phyloP scores from a whole-genome alignment of 148 eudicot genomes.

The Amaranthus palmeri region DNA sequence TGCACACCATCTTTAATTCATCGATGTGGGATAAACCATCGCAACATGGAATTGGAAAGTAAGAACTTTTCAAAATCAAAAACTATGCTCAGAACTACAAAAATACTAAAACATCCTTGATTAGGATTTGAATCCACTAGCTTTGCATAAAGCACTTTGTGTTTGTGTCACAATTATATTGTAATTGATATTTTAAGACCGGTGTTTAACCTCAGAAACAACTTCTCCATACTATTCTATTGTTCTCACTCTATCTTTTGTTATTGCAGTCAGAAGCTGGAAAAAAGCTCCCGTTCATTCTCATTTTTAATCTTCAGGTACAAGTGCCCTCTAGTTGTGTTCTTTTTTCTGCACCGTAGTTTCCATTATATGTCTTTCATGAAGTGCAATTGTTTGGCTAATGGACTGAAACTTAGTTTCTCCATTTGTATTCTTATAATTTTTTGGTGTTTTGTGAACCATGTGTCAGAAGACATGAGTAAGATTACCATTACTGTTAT shows the following conservation, averaged over 20 bases:
- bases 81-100: background rate
- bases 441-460: background rate
- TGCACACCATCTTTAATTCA: too few relatives aligned
- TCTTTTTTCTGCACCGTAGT: background rate
- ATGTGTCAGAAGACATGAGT: background rate
- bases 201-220: background rate
- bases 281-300: constrained; percentile 78
- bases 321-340: background rate
- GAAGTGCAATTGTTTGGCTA: background rate
- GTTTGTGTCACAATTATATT: background rate
- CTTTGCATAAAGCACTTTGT: background rate
- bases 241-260: constrained; percentile 16
- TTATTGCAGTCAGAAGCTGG: constrained; percentile 85
- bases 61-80: background rate
- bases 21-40: too few relatives aligned
- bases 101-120: background rate
- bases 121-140: background rate
- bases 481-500: background rate
- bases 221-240: background rate
- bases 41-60: too few relatives aligned
- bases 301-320: constrained; percentile 88
- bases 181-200: background rate
- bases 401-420: background rate
- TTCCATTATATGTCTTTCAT: background rate
- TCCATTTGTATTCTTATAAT: background rate